phyloP scores from a whole-genome alignment of 805 yeast species.

The Kodamaea sagamina region DNA sequence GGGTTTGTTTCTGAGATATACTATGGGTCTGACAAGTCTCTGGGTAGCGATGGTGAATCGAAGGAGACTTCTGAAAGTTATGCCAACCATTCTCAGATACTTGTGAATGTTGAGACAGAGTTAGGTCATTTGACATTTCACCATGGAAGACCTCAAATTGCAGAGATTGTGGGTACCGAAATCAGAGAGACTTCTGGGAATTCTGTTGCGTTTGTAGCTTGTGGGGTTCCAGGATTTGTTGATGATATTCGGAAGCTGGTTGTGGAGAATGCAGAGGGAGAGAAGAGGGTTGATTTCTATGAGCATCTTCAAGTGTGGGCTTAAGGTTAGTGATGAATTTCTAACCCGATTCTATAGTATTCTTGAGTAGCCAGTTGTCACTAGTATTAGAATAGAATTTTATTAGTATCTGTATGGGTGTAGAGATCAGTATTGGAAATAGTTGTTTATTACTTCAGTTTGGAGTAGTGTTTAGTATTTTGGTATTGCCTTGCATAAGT shows the following conservation, averaged over 20 bases:
- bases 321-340: too few species aligned
- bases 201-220: conserved; percentile 54
- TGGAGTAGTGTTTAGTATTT: too few species aligned
- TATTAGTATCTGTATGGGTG: too few species aligned
- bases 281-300: conserved; percentile 62
- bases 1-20: conserved; percentile 5
- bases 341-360: too few species aligned
- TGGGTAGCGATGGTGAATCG: not conserved
- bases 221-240: conserved; percentile 64
- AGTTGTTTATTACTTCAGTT: too few species aligned
- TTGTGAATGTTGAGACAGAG: not conserved
- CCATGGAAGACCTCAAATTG: conserved; percentile 49
- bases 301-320: conserved; percentile 37
- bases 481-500: too few species aligned
- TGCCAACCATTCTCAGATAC: not conserved
- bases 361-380: too few species aligned
- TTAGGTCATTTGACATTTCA: conserved; percentile 18
- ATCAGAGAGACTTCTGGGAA: conserved; percentile 37
- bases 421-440: too few species aligned
- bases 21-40: not conserved
- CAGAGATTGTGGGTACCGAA: conserved; percentile 37
- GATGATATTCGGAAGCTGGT: conserved; percentile 56
- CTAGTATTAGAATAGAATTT: too few species aligned
- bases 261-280: conserved; percentile 36
- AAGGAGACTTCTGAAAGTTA: not conserved